These are phyloP conservation scores for Botrytis deweyae DNA, from an alignment of 2,329 filamentous ascomycete species.

Conservation along the genomic window DNA sequence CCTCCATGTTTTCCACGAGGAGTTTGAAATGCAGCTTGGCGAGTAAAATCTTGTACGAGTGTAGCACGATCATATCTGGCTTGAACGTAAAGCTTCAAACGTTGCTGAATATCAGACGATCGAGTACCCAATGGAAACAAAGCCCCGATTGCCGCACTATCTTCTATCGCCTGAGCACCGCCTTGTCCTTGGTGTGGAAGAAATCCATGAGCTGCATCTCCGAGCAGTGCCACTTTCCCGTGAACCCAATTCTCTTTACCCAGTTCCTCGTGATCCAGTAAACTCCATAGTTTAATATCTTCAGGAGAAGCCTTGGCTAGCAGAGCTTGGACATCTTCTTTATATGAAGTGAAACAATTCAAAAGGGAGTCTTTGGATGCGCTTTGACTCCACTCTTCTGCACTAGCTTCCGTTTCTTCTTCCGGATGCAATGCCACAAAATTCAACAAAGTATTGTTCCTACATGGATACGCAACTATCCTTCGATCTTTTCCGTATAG, in stretches of 20 bases:
- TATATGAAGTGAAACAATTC: slow-evolving; percentile 46
- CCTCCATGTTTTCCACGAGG: slow-evolving; percentile 23
- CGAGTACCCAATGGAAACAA: slow-evolving; percentile 52
- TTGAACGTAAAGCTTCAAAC: slow-evolving; percentile 58
- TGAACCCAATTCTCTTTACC: slow-evolving; percentile 48
- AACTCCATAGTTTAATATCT: slow-evolving; percentile 55
- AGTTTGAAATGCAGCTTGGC: slow-evolving; percentile 39
- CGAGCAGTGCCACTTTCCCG: slow-evolving; percentile 55
- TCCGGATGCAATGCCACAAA: slow-evolving; percentile 53
- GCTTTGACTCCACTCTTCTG: slow-evolving; percentile 44
- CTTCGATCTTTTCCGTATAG: slow-evolving; percentile 46
- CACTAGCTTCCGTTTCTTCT: slow-evolving; percentile 46
- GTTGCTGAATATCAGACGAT: slow-evolving; percentile 50
- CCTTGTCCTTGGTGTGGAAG: slow-evolving; percentile 63
- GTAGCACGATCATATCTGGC: slow-evolving; percentile 58
- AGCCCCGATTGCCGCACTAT: slow-evolving; percentile 58
- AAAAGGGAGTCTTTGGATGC: slow-evolving; percentile 43
- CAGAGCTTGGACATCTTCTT: slow-evolving; percentile 43
- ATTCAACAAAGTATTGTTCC: slow-evolving; percentile 47
- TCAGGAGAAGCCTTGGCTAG: slow-evolving; percentile 46
- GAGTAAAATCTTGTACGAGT: slow-evolving; percentile 57
- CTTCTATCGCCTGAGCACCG: slow-evolving; percentile 64
- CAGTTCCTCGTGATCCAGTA: slow-evolving; percentile 49
- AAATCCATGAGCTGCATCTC: slow-evolving; percentile 69
- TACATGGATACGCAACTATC: slow-evolving; percentile 51